These are phyloP conservation scores for Cucurbita argyrosperma DNA, from an alignment of 306 rosid species.

Conservation along the genomic window DNA sequence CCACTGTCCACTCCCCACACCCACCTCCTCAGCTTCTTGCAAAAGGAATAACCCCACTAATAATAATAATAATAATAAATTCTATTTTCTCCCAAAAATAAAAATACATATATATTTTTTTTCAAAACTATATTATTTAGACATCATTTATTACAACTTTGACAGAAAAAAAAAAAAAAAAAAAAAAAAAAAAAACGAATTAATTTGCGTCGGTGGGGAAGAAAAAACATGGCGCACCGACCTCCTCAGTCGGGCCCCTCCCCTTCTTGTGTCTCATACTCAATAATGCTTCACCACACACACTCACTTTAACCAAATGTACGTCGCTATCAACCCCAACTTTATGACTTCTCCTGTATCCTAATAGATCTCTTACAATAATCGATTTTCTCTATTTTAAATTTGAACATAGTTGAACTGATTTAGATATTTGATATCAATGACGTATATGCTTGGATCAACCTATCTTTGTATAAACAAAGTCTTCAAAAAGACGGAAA, in stretches of 20 bases:
- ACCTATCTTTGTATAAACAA: too few relatives aligned
- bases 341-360: too few relatives aligned
- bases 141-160: background rate
- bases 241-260: background rate
- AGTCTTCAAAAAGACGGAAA: too few relatives aligned
- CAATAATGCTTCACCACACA: background rate
- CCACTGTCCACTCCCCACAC: background rate
- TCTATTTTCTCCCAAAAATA: background rate
- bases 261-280: background rate
- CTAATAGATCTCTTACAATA: too few relatives aligned
- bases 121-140: background rate
- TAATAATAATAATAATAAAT: too few relatives aligned
- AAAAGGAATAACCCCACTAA: background rate
- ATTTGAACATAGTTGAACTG: too few relatives aligned
- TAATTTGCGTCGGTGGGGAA: background rate
- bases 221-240: background rate
- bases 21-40: background rate
- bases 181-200: background rate
- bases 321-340: too few relatives aligned
- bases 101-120: background rate
- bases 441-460: too few relatives aligned
- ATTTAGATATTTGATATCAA: too few relatives aligned
- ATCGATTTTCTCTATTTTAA: too few relatives aligned
- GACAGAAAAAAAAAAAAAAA: background rate
- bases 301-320: too few relatives aligned